Evolutionary conservation across 2,329 filamentous ascomycete genomes (phyloP), one percentile per base, ranked within the genome.

Genomic region (Colletotrichum theobromicola): DNA sequence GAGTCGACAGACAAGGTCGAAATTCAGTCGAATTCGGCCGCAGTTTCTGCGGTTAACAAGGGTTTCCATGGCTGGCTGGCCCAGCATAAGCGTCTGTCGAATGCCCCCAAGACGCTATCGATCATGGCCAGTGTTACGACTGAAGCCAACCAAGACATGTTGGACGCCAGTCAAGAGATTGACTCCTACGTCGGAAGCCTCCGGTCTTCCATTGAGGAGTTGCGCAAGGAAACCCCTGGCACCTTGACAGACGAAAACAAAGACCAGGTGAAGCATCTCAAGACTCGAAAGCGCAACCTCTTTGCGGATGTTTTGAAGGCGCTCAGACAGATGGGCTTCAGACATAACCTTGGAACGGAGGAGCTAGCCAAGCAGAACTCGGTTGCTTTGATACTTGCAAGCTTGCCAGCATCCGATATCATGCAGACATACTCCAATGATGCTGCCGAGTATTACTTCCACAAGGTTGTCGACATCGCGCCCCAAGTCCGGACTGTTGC

Each of bases 171-270:
- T 18, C 71, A 70, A 53, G 76, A 77, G 35, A 84, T 98, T 9
- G 88, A 93, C 50, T 86, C 86, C 0, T 97, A 97, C 81, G 86
- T 95, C n/a, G 85, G 87, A 1, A 92, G 93, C 75, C 87, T 98
- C 34, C 88, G 92, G 65, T 87, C 90, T 0, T 92, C 91, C 2
- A 94, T 95, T 77, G 86, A 90, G 3, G 92, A 95, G 75, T 90
- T 98, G 74, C 93, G 93, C 77, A 95, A 95, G 74, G 94, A 95
- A 77, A 99, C 97, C 0, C 97, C 97, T 0, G 87, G 90, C 0
- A 88, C 89, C n/a, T 85, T 98, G 60, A 98, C 91, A 0, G 94
- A 98, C 30, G 96, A 98, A 57, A 98, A 97, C 83, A 96, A 96
- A 81, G 90, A 93, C 13, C 83, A 90, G 18, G 91, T 98, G 75